Conservation (phyloP, 108 stramenopile species). For the Cyclotella baltica region DNA sequence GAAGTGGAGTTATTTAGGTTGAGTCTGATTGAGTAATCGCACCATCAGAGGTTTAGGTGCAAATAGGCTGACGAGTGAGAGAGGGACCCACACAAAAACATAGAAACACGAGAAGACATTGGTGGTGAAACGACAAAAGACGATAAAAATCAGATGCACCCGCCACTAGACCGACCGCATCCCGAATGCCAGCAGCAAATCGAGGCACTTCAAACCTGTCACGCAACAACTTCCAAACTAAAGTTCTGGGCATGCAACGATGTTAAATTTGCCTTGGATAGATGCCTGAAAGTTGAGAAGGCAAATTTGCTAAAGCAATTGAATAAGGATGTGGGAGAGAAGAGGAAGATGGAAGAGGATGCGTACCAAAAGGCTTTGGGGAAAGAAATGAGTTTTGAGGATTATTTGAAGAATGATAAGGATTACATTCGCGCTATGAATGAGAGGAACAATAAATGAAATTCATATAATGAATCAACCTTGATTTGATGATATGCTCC, state of each 20-base stretch:
- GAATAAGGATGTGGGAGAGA: conserved; percentile 67
- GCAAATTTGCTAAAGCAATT: conserved; percentile 67
- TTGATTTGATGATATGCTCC: neutral
- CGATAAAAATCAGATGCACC: too few relatives aligned
- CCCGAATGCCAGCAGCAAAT: conserved; percentile 87
- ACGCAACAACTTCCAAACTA: conserved; percentile 65
- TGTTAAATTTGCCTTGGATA: conserved; percentile 73
- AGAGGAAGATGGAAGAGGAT: conserved; percentile 64
- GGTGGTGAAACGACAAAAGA: too few relatives aligned
- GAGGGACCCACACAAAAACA: too few relatives aligned
- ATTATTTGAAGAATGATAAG: conserved; percentile 73
- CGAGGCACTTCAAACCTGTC: conserved; percentile 78
- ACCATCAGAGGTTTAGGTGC: too few relatives aligned
- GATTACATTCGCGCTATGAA: conserved; percentile 67
- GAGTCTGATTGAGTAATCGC: too few relatives aligned
- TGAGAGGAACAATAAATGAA: conserved; percentile 30
- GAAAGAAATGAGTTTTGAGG: conserved; percentile 77
- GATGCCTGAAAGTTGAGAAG: conserved; percentile 89
- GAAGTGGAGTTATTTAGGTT: too few relatives aligned
- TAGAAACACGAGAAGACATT: too few relatives aligned
- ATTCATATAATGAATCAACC: neutral
- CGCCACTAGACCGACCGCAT: conserved; percentile 92
- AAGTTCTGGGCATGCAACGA: conserved; percentile 92
- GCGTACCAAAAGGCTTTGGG: conserved; percentile 70
- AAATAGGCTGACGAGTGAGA: too few relatives aligned